Conservation (phyloP, 208 protist species). For the Balamuthia mandrillaris region DNA sequence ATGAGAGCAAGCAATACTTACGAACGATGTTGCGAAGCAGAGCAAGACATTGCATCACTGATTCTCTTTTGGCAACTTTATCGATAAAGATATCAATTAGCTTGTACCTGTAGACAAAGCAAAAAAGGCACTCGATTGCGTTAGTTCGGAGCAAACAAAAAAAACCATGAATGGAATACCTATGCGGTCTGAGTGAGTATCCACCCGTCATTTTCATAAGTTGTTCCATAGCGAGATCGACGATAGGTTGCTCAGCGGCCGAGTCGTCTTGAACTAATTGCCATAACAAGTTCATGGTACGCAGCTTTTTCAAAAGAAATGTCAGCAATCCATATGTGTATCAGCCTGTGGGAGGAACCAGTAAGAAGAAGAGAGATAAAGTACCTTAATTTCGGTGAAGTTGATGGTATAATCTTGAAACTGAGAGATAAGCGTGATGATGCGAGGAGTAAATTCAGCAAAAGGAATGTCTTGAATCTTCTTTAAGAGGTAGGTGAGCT, state of each 20-base stretch:
- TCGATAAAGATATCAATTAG: slow-evolving; percentile 1
- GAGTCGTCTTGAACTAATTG: slow-evolving; percentile 17
- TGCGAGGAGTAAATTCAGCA: neutral
- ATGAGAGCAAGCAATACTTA: neutral
- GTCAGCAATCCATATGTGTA: neutral
- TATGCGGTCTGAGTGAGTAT: neutral
- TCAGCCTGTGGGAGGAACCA: neutral
- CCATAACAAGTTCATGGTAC: slow-evolving; percentile 7
- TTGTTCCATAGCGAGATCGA: neutral
- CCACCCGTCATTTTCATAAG: neutral
- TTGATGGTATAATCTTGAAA: neutral
- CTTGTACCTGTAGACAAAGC: too few species aligned
- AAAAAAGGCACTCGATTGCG: too few species aligned
- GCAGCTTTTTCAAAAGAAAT: neutral
- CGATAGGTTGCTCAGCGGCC: neutral
- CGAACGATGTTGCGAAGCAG: neutral
- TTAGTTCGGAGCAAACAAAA: too few species aligned
- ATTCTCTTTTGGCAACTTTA: neutral
- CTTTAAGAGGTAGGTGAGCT: neutral
- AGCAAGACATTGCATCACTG: neutral
- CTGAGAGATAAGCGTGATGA: slow-evolving; percentile 12
- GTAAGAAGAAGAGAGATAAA: neutral
- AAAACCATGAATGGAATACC: too few species aligned
- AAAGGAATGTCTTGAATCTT: neutral
- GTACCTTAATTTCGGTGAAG: neutral